These are phyloP conservation scores for Sanghuangporus sanghuang DNA, from an alignment of 1,284 basidiomycete genomes.

Conservation along the genomic window DNA sequence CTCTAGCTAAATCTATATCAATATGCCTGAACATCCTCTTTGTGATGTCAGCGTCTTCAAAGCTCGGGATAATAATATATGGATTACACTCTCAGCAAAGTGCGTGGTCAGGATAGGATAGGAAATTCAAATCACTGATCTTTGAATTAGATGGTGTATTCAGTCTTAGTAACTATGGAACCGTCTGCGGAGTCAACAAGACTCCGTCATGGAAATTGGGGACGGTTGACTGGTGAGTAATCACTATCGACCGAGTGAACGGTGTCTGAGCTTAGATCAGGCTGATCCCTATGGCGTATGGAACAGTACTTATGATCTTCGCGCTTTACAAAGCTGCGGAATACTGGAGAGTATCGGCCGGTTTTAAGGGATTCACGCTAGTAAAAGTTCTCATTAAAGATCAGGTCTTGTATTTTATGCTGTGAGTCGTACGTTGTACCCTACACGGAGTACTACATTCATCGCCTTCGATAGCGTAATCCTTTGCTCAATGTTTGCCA, in stretches of 20 bases:
- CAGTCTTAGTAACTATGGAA: neutral
- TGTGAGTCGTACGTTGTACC: neutral
- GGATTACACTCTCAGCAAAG: too few species aligned
- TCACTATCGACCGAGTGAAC: too few species aligned
- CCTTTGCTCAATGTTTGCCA: too few species aligned
- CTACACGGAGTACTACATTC: too few species aligned
- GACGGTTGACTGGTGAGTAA: neutral
- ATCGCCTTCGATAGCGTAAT: too few species aligned
- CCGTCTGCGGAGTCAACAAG: neutral
- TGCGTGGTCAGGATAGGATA: neutral
- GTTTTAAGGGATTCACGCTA: neutral
- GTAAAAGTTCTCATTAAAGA: slow-evolving; percentile 2
- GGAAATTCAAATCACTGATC: neutral
- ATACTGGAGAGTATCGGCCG: neutral
- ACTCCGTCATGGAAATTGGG: neutral
- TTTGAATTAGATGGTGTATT: neutral
- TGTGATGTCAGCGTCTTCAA: neutral
- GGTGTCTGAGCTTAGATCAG: too few species aligned
- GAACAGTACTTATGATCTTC: neutral
- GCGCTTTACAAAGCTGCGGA: neutral
- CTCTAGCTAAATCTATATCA: neutral
- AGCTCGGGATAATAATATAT: too few species aligned
- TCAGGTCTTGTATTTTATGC: neutral
- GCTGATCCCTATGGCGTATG: neutral
- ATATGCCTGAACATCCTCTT: neutral